These are phyloP conservation scores for Phalaenopsis hybrid DNA, from an alignment of 116 monocot genomes.

Conservation along the genomic window DNA sequence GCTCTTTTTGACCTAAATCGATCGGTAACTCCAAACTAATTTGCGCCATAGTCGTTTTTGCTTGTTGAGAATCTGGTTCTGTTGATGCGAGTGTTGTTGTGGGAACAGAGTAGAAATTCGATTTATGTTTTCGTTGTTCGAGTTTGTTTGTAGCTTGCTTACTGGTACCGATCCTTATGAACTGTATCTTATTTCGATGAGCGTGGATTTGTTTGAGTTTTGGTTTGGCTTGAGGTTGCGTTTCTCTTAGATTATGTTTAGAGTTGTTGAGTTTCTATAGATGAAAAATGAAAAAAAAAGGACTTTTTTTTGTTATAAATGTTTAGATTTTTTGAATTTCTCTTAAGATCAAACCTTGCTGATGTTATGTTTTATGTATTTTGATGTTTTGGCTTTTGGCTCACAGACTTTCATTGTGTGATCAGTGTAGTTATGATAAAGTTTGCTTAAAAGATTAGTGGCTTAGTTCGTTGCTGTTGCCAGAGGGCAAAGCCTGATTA, in stretches of 20 bases:
- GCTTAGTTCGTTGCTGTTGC: not conserved
- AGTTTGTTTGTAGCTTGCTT: not conserved
- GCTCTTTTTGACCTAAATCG: not conserved
- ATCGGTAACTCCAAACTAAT: not conserved
- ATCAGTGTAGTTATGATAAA: not conserved
- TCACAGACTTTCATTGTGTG: not conserved
- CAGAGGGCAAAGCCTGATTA: not conserved
- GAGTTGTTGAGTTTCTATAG: too few species aligned
- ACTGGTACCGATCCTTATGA: not conserved
- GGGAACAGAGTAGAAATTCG: not conserved
- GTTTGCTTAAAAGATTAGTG: not conserved
- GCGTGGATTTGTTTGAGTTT: too few species aligned
- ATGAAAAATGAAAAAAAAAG: not conserved
- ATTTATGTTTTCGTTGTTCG: not conserved
- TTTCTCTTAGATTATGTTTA: not conserved
- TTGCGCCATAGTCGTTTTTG: not conserved
- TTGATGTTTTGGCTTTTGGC: not conserved
- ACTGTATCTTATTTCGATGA: not conserved
- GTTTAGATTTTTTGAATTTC: not conserved
- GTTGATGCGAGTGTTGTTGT: not conserved
- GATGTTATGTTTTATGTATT: not conserved
- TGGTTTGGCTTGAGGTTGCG: too few species aligned
- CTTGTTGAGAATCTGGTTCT: not conserved
- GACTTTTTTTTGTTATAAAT: not conserved
- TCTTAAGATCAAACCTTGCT: not conserved